These are phyloP conservation scores for Brassica napus DNA, from an alignment of 345 rosid genomes.

Conservation along the genomic window Da-Ae NC_063450.1:20377501-20378000, in stretches of 20 bases:
- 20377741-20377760: background rate
- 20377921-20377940: background rate
- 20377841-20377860: background rate
- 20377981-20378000: too few relatives aligned
- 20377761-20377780: background rate
- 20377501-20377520: too few relatives aligned
- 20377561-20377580: background rate
- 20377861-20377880: background rate
- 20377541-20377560: too few relatives aligned
- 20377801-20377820: background rate
- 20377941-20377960: background rate
- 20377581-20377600: background rate
- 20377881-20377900: background rate
- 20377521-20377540: too few relatives aligned
- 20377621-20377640: background rate
- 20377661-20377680: too few relatives aligned
- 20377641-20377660: background rate
- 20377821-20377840: background rate
- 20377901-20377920: background rate
- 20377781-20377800: background rate
- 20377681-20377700: too few relatives aligned
- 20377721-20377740: background rate
- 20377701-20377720: background rate
- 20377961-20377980: background rate
- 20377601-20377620: background rate